phyloP scores from a whole-genome alignment of 78 protist species.

The Fonticula alba region DNA sequence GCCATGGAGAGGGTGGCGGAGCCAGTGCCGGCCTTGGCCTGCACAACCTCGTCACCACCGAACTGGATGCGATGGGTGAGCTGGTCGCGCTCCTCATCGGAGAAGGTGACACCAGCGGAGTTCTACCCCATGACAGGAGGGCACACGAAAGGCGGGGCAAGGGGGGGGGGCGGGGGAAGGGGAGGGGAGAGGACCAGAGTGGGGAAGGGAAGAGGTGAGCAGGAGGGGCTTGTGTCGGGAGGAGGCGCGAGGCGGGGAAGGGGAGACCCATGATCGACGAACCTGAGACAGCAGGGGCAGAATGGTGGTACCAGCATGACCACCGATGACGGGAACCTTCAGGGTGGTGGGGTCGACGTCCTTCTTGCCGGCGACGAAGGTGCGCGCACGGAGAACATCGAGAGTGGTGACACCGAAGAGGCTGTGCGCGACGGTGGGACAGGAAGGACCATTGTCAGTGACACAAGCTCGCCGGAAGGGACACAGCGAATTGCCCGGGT shows the following conservation, averaged over 20 bases:
- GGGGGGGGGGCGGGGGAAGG: neutral
- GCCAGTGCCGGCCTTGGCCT: constrained; percentile 60
- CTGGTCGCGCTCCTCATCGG: constrained; percentile 24
- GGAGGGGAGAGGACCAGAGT: neutral
- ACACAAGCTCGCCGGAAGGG: neutral
- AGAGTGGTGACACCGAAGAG: constrained; percentile 62
- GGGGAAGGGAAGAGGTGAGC: neutral
- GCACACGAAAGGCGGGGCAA: neutral
- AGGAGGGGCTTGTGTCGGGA: neutral
- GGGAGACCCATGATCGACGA: neutral
- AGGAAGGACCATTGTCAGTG: neutral
- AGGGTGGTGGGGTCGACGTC: constrained; percentile 4
- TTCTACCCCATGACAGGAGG: neutral
- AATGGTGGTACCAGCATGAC: constrained; percentile 65
- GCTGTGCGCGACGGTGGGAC: neutral
- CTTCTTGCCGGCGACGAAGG: constrained; percentile 32
- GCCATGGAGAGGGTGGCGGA: constrained; percentile 83
- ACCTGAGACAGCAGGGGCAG: constrained; percentile 55
- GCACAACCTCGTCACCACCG: constrained; percentile 64
- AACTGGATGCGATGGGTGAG: constrained; percentile 43
- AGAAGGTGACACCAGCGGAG: constrained; percentile 14
- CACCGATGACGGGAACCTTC: constrained; percentile 61
- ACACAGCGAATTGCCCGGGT: neutral
- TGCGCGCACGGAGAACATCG: constrained; percentile 54
- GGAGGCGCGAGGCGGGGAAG: neutral